Conservation (phyloP, 73 alveolate species). For the Paramecium primaurelia region DNA sequence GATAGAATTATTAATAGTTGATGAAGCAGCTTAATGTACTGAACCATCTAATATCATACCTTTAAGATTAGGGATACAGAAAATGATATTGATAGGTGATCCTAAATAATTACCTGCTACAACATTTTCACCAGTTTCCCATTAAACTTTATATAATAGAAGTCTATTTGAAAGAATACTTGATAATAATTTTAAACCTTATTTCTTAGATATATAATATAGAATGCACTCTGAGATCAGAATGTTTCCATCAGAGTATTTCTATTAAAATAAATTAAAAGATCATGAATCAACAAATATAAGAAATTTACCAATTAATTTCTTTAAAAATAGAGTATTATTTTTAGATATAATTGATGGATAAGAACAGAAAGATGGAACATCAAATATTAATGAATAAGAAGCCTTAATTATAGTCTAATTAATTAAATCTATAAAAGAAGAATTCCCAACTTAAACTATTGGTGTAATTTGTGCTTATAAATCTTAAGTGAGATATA, state of each 20-base stretch:
- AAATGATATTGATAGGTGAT: constrained; percentile 76
- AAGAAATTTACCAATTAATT: constrained; percentile 60
- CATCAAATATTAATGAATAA: constrained; percentile 64
- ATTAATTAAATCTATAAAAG: constrained; percentile 41
- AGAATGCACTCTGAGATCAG: constrained; percentile 83
- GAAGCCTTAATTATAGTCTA: constrained; percentile 63
- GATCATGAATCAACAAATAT: constrained; percentile 59
- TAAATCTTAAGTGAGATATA: constrained; percentile 66
- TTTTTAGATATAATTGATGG: constrained; percentile 59
- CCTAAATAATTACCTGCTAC: constrained; percentile 96
- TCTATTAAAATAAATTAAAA: constrained; percentile 65
- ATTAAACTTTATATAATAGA: constrained; percentile 78
- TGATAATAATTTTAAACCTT: constrained; percentile 75
- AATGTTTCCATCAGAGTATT: constrained; percentile 71
- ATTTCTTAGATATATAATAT: constrained; percentile 69
- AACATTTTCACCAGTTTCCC: constrained; percentile 80
- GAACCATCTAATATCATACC: constrained; percentile 59
- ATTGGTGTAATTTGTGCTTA: constrained; percentile 80
- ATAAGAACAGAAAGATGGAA: constrained; percentile 58
- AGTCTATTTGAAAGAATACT: constrained; percentile 91
- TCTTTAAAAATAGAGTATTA: constrained; percentile 56
- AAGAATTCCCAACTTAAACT: constrained; percentile 58
- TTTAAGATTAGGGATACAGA: constrained; percentile 15
- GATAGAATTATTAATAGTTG: constrained; percentile 46
- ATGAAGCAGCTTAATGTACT: constrained; percentile 64